Evolutionary conservation across 371 early-diverging fungal genomes (phyloP), one percentile per base, ranked within the genome.

Genomic region (Mortierella sp.): DNA sequence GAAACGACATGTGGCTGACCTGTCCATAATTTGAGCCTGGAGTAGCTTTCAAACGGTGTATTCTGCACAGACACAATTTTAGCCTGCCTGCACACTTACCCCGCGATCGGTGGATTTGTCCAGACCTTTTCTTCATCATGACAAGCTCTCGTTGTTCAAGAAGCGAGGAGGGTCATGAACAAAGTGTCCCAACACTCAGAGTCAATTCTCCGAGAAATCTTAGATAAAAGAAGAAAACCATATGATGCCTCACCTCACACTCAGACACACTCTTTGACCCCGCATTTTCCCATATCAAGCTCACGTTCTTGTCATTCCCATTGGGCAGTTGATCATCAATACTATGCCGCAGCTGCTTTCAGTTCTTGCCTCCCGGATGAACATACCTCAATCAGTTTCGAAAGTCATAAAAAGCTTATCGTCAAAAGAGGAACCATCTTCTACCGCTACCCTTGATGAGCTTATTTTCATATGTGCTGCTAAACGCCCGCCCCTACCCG

Each of bases 221-320:
- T 9, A 6, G 34, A 38, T 21, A 13, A 42, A 60, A 31, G 14
- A 31, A 34, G 14, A 60, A 60, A 26, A 31, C 38, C n/a, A n/a
- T n/a, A 31, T 13, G 28, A 5, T 28, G 28, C 26, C 58, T 28
- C 34, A 63, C 60, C 47, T 10, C 8, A 16, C 16, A 50, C 16
- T 50, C 50, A 16, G 16, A 16, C 19, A n/a, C 55, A 50, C 1
- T 19, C 55, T 6, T 68, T 68, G 68, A 68, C 68, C 68, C 68
- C 68, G 68, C 68, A 68, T 68, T 68, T 68, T 42, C 68, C 42
- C 68, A 38, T 68, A 24, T 21, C 68, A 10, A 24, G 44, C 21
- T 34, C 68, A 68, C 0, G 38, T 3, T 68, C 44, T 21, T 34
- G 7, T 0, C 24, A 4, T 38, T 38, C 42, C 19, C 21, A 63